These are phyloP conservation scores for Vitrella brassicaformis DNA, from an alignment of 73 alveolate species.

Conservation along the genomic window DNA sequence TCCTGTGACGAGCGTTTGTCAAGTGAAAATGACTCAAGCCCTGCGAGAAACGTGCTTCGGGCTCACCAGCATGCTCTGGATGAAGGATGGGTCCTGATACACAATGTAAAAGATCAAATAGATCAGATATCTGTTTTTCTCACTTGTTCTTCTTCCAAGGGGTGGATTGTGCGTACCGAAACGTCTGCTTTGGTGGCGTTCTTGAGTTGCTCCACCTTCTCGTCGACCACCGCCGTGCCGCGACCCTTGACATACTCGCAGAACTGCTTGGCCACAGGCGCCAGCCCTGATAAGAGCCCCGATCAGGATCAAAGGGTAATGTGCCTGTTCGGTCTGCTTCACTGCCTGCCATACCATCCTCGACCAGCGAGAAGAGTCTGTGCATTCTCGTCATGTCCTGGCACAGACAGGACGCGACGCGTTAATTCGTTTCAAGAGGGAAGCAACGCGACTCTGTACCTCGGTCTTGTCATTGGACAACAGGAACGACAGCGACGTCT, in stretches of 20 bases:
- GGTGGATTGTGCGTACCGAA: too few species aligned
- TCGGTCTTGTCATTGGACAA: conserved; percentile 37
- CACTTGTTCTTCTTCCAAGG: not conserved
- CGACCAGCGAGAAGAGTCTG: conserved; percentile 33
- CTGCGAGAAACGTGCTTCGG: too few species aligned
- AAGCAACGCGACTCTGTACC: not conserved
- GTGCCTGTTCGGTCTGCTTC: too few species aligned
- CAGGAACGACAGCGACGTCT: conserved; percentile 26
- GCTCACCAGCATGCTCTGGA: conserved; percentile 35
- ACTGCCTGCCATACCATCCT: too few species aligned
- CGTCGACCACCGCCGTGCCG: conserved; percentile 26
- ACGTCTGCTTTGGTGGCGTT: too few species aligned
- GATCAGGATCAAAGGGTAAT: not conserved
- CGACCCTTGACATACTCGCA: conserved; percentile 27
- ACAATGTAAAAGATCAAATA: not conserved
- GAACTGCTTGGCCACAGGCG: conserved; percentile 30
- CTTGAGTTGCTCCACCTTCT: conserved; percentile 27
- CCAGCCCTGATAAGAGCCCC: conserved; percentile 2
- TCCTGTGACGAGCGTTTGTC: too few species aligned
- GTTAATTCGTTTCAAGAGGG: not conserved
- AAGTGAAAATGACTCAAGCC: too few species aligned
- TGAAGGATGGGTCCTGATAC: conserved; percentile 26
- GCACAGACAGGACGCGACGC: not conserved
- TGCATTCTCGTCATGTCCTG: conserved; percentile 30
- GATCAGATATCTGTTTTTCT: too few species aligned